Percentiles rank a stretch among this genome's conserved stretches.
Evolutionary conservation across 352 stramenopile species (phyloP).

Genomic region (Albugo laibachii): DNA sequence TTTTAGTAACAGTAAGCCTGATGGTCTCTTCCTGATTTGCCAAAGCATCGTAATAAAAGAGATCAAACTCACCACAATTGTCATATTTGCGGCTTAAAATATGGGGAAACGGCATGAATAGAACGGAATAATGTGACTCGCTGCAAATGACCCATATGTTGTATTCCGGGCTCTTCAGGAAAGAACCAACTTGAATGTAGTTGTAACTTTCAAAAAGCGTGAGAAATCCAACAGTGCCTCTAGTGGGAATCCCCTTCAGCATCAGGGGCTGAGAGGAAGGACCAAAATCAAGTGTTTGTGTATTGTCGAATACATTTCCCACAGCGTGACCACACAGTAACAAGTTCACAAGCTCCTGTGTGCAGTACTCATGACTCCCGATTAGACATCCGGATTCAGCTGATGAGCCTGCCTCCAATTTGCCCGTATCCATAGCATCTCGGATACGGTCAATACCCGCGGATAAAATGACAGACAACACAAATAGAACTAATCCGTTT

Average conservation of each 20-base stretch:
- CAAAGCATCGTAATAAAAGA: conserved; percentile 80
- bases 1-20: conserved; percentile 26
- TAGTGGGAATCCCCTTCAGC: conserved; percentile 41
- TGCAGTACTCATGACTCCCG: conserved; percentile 75
- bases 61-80: conserved; percentile 18
- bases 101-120: conserved; percentile 29
- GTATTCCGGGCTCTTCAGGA: conserved; percentile 48
- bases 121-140: conserved; percentile 83
- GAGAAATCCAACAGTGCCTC: conserved; percentile 62
- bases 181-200: conserved; percentile 65
- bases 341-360: conserved; percentile 93
- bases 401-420: too few species aligned
- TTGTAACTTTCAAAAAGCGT: conserved; percentile 85
- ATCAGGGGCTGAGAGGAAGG: conserved; percentile 39
- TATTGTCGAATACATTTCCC: conserved; percentile 91
- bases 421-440: conserved; percentile 62
- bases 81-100: not conserved
- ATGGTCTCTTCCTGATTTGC: conserved; percentile 79
- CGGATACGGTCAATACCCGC: conserved; percentile 31
- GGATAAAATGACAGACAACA: conserved; percentile 41
- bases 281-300: conserved; percentile 49
- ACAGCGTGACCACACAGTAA: conserved; percentile 81
- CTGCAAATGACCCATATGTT: conserved; percentile 85
- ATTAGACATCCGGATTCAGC: conserved; percentile 21
- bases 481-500: conserved; percentile 52